Evolutionary conservation across 2,329 filamentous ascomycete species (phyloP), one percentile per base, ranked within the genome.

Genomic region (Fusarium secorum): DNA sequence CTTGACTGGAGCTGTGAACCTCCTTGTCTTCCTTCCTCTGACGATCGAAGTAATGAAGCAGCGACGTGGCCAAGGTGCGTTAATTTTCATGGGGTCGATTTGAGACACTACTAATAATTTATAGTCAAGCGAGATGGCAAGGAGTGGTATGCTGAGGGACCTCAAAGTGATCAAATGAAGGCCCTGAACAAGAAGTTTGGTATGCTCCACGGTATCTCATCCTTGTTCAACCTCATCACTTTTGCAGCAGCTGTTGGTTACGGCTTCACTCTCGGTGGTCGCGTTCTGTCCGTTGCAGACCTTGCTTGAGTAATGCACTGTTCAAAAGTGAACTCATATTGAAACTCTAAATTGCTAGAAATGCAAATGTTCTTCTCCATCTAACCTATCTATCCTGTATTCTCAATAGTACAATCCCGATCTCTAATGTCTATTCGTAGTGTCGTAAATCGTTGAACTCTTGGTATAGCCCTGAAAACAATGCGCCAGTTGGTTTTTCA

Each of bases 71-170:
- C 95, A 97, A 85, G 92, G 93, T 93, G 83, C 70, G 86, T 78
- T 33, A 6, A 48, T 17, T 33, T 32, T 28, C 11, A 26, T 22
- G 18, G 22, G n/a, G 24, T 35, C 30, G 17, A 32, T 14, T n/a
- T 3, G 17, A 5, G 10, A 20, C 3, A 35, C 36, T 60, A 38
- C 67, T 79, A 52, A 79, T 7, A 53, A 32, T 48, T 14, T 59
- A 45, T 66, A 90, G 95, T 95, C 85, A 94, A 91, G 68, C 90
- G 91, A 75, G 95, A 98, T 78, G 94, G 94, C 59, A 98, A 97
- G 86, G 93, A 92, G 79, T 93, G 90, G 80, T 93, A 92, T 76
- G 94, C 97, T 71, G 83, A 88, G 56, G 87, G 90, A 2, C 93
- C 94, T 41, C 93, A 97, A 76, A 96, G 92, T 9, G 86, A 90